Evolutionary conservation across 106 monocot genomes (phyloP).

Genomic region (Vanilla planifolia): DNA sequence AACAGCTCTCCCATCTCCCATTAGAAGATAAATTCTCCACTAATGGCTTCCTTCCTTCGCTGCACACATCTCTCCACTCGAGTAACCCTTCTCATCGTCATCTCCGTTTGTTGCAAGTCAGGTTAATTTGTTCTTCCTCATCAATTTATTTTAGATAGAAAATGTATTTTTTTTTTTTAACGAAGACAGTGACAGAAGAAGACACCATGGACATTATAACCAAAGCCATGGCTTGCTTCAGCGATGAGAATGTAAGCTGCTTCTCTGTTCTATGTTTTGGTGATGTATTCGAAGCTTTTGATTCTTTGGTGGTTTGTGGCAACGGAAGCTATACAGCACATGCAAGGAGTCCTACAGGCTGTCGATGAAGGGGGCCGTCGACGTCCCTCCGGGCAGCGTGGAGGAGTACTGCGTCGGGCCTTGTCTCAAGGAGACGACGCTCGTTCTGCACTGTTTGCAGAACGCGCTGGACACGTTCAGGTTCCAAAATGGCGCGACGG

Average conservation of each 20-base stretch:
- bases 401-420: constrained; percentile 78
- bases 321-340: constrained; percentile 48
- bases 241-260: constrained; percentile 30
- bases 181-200: constrained; percentile 17
- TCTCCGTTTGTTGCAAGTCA: constrained; percentile 24
- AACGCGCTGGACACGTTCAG: constrained; percentile 45
- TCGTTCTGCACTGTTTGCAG: constrained; percentile 67
- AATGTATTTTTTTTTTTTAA: background rate
- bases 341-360: constrained; percentile 68
- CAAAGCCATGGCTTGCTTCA: constrained; percentile 60
- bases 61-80: constrained; percentile 4
- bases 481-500: constrained; percentile 79
- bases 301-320: background rate
- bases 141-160: background rate
- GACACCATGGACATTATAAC: constrained; percentile 36
- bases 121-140: constrained; percentile 9
- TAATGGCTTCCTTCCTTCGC: constrained; percentile 22
- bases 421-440: constrained; percentile 70
- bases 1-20: background rate
- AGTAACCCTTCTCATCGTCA: constrained; percentile 10
- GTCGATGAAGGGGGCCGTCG: constrained; percentile 32
- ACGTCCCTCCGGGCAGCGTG: constrained; percentile 30
- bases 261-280: background rate
- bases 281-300: background rate
- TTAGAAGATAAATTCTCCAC: background rate